Evolutionary conservation across 768 basidiomycete genomes (phyloP), one percentile per base, ranked within the genome.

Genomic region (Amanita rimosa): DNA sequence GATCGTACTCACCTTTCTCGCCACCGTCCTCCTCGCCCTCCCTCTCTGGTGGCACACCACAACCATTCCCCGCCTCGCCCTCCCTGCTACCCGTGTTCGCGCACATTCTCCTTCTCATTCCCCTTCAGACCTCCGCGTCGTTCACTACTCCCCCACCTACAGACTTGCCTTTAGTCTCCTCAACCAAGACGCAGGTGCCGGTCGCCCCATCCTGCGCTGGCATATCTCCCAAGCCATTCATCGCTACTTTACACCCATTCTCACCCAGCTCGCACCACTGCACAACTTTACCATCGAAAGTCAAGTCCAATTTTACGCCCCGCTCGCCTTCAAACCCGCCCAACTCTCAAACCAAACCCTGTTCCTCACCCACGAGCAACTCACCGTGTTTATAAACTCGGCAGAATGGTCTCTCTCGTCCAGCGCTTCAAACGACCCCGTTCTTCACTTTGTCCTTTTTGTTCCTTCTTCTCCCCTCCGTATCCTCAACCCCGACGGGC

Each of bases 41-140:
- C 96, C 96, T 2, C 73, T 90, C 43, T 99, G 96, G 96, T 97
- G 92, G 91, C 73, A 71, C 44, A 83, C 86, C 22, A 98, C 96
- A 4, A 87, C 86, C 54, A 95, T 98, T 24, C 76, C 93, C 58
- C 78, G 94, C 22, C 71, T 86, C 13, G 68, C 83, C 0, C 68
- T 96, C 10, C 90, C 94, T 1, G 67, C 72, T 6, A 63, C 66
- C 37, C 74, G 77, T 17, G 81, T 93, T 29, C 62, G 62, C 35
- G 69, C 72, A 5, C 72, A 81, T 55, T 68, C 75, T 13, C 31
- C 31, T 5, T 13, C 11, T 5, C 31, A 11, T 9, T 31, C 31
- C 11, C 11, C 1, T 13, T 42, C 48, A 14, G 36, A 48, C 19
- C 46, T 49, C 41, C 70, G 76, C 26, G 71, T 76, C 46, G 76